Conservation (phyloP, 805 yeast species). For the Metschnikowia shivogae region DNA sequence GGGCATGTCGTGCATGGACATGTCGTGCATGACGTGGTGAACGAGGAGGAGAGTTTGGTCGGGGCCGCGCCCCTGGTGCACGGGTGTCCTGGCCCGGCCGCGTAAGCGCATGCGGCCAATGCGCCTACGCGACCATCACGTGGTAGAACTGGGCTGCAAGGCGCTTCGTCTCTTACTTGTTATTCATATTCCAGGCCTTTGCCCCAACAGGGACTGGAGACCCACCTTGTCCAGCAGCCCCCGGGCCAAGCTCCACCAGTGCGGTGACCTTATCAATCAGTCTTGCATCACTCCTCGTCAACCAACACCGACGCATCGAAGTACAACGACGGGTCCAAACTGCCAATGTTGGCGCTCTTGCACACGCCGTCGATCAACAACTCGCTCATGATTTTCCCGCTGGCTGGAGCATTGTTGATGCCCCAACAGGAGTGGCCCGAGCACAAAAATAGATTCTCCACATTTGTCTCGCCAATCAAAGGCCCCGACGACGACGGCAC, state of each 20-base stretch:
- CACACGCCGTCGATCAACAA: slow-evolving; percentile 79
- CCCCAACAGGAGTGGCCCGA: slow-evolving; percentile 99
- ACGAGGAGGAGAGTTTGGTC: neutral
- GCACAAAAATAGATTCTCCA: slow-evolving; percentile 70
- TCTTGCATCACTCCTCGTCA: slow-evolving; percentile 14
- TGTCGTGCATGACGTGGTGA: neutral
- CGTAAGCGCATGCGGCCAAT: too few species aligned
- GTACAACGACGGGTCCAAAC: slow-evolving; percentile 80
- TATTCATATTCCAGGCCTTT: too few species aligned
- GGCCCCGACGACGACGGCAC: slow-evolving; percentile 94
- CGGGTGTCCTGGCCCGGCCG: too few species aligned
- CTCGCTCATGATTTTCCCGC: slow-evolving; percentile 92
- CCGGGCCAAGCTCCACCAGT: too few species aligned
- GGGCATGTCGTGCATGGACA: slow-evolving; percentile 12
- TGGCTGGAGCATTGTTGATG: slow-evolving; percentile 94
- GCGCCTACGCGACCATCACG: too few species aligned
- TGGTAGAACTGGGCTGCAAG: too few species aligned
- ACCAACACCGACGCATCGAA: slow-evolving; percentile 66
- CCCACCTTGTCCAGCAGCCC: too few species aligned
- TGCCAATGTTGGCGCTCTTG: slow-evolving; percentile 69
- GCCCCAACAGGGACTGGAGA: too few species aligned
- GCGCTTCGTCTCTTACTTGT: too few species aligned
- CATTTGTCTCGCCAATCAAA: slow-evolving; percentile 88
- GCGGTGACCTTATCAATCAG: too few species aligned
- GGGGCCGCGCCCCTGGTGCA: too few species aligned